Conservation (phyloP, 2,329 filamentous ascomycete genomes). For the Cryphonectria naterciae region DNA sequence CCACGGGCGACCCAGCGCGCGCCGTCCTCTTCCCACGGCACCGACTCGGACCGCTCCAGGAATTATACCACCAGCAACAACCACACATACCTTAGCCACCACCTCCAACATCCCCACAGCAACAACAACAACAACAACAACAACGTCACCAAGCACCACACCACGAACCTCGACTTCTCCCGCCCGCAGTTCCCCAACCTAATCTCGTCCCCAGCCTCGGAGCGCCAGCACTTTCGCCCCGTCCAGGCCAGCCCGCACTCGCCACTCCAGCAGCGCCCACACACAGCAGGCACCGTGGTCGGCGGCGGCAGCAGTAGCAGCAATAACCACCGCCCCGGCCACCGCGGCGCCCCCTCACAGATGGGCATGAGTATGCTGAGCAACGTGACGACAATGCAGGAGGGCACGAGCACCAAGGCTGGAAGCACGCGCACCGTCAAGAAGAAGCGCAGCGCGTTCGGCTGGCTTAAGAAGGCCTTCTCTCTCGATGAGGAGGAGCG, state of each 20-base stretch:
- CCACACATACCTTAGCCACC: neutral
- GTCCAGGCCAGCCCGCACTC: constrained; percentile 67
- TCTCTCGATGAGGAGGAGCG: constrained; percentile 67
- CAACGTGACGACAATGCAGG: constrained; percentile 52
- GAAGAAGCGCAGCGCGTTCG: constrained; percentile 70
- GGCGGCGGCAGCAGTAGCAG: constrained; percentile 11
- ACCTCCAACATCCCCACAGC: neutral
- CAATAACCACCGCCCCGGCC: constrained; percentile 37
- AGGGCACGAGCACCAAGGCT: constrained; percentile 29
- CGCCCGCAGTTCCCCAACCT: constrained; percentile 44
- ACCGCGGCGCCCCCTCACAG: constrained; percentile 53
- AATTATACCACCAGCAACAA: neutral
- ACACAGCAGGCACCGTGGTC: constrained; percentile 51
- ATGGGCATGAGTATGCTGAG: constrained; percentile 63
- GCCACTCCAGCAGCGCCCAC: constrained; percentile 63
- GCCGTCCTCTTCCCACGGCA: constrained; percentile 53
- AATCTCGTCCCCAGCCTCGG: constrained; percentile 54
- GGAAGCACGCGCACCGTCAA: constrained; percentile 52
- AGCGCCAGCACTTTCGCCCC: constrained; percentile 63
- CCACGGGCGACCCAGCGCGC: constrained; percentile 37
- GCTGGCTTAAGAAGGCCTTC: constrained; percentile 71
- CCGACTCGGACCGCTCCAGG: constrained; percentile 49
- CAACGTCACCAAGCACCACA: constrained; percentile 33
- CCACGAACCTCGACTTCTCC: constrained; percentile 38
- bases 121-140: neutral